phyloP scores from a whole-genome alignment of 2,329 filamentous ascomycete genomes.

The Pseudocercospora fijiensis region DNA sequence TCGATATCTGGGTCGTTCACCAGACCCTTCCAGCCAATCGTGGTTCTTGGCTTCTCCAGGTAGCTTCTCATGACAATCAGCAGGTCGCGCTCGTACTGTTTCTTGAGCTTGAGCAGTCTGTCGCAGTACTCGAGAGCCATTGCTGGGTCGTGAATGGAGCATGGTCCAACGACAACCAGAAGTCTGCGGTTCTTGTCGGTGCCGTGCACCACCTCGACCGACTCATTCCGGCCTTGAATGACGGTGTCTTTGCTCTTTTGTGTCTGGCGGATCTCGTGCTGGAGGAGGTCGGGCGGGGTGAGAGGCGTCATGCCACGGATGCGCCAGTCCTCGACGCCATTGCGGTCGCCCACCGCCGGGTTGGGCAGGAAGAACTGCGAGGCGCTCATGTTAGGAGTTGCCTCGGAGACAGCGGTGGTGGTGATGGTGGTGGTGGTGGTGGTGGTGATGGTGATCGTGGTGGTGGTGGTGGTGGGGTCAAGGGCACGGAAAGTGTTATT shows the following conservation, averaged over 20 bases:
- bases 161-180: conserved; percentile 85
- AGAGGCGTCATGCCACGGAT: conserved; percentile 66
- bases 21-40: conserved; percentile 96
- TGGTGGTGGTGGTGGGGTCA: background rate
- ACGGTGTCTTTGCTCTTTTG: conserved; percentile 55
- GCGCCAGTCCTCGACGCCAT: conserved; percentile 53
- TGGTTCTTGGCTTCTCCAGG: conserved; percentile 97
- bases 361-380: conserved; percentile 53
- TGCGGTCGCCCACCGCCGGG: conserved; percentile 50
- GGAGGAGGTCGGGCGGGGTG: conserved; percentile 88
- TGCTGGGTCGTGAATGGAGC: conserved; percentile 92
- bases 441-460: background rate
- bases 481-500: background rate
- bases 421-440: background rate
- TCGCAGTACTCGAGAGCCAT: conserved; percentile 93
- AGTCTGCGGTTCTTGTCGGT: conserved; percentile 58
- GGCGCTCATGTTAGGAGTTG: conserved; percentile 9
- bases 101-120: conserved; percentile 73
- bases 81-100: conserved; percentile 85
- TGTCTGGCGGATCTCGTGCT: conserved; percentile 76
- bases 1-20: conserved; percentile 99
- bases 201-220: conserved; percentile 61
- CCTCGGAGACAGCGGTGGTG: background rate
- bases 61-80: conserved; percentile 97
- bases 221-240: conserved; percentile 59